Evolutionary conservation across 2,329 filamentous ascomycete species (phyloP).

Genomic region (Calonectria leucothoes): DNA sequence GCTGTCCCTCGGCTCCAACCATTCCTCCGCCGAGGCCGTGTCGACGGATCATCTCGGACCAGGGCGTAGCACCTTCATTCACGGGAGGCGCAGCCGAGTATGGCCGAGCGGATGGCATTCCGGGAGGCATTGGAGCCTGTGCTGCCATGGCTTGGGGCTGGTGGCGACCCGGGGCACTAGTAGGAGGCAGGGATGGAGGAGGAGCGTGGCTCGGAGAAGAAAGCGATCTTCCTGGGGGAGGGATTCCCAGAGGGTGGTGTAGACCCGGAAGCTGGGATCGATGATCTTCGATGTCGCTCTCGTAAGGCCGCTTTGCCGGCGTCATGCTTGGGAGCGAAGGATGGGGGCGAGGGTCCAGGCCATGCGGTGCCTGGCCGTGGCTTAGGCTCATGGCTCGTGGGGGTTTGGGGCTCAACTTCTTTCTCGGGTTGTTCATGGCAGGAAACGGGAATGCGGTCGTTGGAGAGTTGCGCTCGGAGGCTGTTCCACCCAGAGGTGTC

Average conservation of each 20-base stretch:
- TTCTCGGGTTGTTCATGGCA: conserved; percentile 42
- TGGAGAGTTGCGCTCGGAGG: conserved; percentile 49
- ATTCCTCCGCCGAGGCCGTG: conserved; percentile 41
- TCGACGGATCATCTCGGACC: conserved; percentile 49
- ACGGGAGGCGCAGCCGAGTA: conserved; percentile 33
- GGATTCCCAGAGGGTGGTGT: conserved; percentile 40
- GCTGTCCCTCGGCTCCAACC: conserved; percentile 48
- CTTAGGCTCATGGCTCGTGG: conserved; percentile 45
- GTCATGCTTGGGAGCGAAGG: conserved; percentile 36
- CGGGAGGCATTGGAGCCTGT: conserved; percentile 36
- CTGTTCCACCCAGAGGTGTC: conserved; percentile 42
- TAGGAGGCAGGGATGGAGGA: conserved; percentile 34
- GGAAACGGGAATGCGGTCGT: conserved; percentile 46
- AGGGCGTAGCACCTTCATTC: conserved; percentile 40
- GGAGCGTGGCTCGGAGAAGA: conserved; percentile 45
- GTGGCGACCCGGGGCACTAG: conserved; percentile 29
- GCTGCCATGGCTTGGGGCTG: conserved; percentile 31
- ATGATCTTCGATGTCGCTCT: conserved; percentile 42
- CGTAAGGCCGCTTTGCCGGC: conserved; percentile 48
- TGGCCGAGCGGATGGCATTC: conserved; percentile 33
- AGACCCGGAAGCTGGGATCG: conserved; percentile 39
- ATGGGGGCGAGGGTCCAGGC: conserved; percentile 37
- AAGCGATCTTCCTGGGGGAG: conserved; percentile 46
- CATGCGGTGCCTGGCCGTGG: conserved; percentile 35
- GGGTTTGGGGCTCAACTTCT: conserved; percentile 46